A percentile compares a stretch with the other conserved stretches of the same genome.
Conservation (phyloP, 1,284 basidiomycete genomes). For the Rhodotorula sp. region DNA sequence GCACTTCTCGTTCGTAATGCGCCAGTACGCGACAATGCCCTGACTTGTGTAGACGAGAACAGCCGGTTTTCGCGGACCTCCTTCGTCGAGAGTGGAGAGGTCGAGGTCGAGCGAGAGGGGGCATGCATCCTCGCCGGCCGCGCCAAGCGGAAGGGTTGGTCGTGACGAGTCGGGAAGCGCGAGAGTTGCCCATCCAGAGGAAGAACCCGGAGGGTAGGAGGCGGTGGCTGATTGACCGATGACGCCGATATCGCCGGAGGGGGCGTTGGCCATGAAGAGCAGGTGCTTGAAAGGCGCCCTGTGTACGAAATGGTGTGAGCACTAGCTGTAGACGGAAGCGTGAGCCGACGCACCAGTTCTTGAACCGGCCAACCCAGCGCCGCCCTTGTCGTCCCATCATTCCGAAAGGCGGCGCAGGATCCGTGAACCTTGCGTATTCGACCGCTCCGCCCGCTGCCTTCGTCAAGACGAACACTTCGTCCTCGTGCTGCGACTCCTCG, state of each 20-base stretch:
- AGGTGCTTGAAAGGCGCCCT: conserved; percentile 52
- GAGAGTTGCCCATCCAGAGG: conserved; percentile 50
- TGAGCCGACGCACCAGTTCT: conserved; percentile 47
- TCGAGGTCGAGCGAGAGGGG: conserved; percentile 55
- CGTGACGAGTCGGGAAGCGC: conserved; percentile 55
- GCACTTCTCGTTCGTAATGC: conserved; percentile 50
- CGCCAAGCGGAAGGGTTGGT: conserved; percentile 53
- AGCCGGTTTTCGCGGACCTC: conserved; percentile 51
- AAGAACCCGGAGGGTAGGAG: neutral
- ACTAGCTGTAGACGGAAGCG: conserved; percentile 3
- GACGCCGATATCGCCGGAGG: conserved; percentile 49
- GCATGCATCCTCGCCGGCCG: conserved; percentile 50
- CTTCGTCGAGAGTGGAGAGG: conserved; percentile 50
- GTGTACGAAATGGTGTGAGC: conserved; percentile 22
- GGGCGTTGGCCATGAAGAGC: conserved; percentile 52
- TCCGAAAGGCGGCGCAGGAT: conserved; percentile 51
- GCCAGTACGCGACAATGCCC: conserved; percentile 54
- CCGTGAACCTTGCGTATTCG: conserved; percentile 24
- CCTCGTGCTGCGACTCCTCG: conserved; percentile 48
- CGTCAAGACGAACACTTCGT: conserved; percentile 48
- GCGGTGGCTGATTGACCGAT: conserved; percentile 38
- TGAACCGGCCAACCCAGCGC: conserved; percentile 50
- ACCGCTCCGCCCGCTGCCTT: neutral
- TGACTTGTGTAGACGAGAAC: conserved; percentile 55
- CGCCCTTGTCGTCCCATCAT: conserved; percentile 44